phyloP scores from a whole-genome alignment of 2,329 filamentous ascomycete species.

The Sporothrix humicola region DNA sequence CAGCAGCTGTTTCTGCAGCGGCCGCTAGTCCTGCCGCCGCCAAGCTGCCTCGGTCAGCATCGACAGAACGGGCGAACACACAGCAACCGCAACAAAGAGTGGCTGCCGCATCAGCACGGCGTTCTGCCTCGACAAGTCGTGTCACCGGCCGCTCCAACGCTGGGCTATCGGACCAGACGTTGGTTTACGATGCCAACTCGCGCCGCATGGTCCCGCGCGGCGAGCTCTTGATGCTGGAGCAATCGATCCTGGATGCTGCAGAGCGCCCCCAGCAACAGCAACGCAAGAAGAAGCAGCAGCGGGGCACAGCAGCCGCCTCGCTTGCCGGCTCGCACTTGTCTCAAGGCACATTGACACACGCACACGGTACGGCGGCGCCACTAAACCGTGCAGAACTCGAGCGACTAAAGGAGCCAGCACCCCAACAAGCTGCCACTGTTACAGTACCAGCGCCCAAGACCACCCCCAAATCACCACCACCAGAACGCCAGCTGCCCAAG shows the following conservation, averaged over 20 bases:
- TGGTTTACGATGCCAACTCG: constrained; percentile 71
- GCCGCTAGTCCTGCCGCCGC: constrained; percentile 31
- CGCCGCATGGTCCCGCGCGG: constrained; percentile 63
- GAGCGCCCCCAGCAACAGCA: constrained; percentile 46
- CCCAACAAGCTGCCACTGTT: background rate
- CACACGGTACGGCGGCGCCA: constrained; percentile 52
- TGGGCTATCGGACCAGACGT: constrained; percentile 46
- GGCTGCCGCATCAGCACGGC: constrained; percentile 32
- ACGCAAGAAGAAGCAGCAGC: constrained; percentile 51
- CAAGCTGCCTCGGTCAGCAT: constrained; percentile 25
- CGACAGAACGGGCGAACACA: constrained; percentile 23
- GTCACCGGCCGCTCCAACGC: constrained; percentile 38
- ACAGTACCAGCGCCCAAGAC: constrained; percentile 1
- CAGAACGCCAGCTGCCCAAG: background rate
- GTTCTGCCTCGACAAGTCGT: constrained; percentile 40
- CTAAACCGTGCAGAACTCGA: constrained; percentile 19
- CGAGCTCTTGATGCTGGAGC: constrained; percentile 52
- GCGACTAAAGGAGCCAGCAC: background rate
- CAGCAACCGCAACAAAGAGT: constrained; percentile 20
- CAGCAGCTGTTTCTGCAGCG: background rate
- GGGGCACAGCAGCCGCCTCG: constrained; percentile 38
- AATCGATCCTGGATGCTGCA: constrained; percentile 49
- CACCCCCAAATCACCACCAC: background rate
- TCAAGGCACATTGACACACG: constrained; percentile 60
- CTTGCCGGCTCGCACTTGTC: constrained; percentile 54